Percentiles rank a stretch among this genome's conserved stretches.
Conservation (phyloP, 1,284 basidiomycete genomes). For the Cutaneotrichosporon curvatum region DNA sequence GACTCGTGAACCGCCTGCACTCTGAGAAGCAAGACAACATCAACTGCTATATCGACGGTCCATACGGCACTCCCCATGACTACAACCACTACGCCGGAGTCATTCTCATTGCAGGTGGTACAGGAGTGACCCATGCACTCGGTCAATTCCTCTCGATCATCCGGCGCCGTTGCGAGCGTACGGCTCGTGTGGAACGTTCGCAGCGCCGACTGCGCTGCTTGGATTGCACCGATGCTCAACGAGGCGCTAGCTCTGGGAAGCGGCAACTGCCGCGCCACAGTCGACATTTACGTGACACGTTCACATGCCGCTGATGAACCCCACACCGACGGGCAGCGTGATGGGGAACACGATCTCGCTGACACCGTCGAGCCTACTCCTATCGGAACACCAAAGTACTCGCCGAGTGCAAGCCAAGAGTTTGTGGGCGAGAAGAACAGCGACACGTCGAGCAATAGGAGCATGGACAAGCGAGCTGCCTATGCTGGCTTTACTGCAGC, state of each 20-base stretch:
- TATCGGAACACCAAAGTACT: conserved; percentile 1
- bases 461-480: conserved; percentile 2
- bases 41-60: conserved; percentile 35
- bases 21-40: conserved; percentile 17
- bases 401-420: background rate
- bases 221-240: conserved; percentile 17
- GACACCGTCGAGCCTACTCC: background rate
- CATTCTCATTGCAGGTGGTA: conserved; percentile 37
- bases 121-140: conserved; percentile 35
- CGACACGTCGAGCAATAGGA: background rate
- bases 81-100: conserved; percentile 26
- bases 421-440: background rate
- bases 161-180: conserved; percentile 19
- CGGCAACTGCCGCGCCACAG: conserved; percentile 3
- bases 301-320: conserved; percentile 8
- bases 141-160: conserved; percentile 29
- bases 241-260: conserved; percentile 4
- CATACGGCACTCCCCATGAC: conserved; percentile 29
- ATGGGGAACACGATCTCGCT: background rate
- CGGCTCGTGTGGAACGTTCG: conserved; percentile 34
- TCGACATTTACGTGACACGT: conserved; percentile 20
- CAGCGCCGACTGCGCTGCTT: background rate
- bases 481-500: conserved; percentile 1
- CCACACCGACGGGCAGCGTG: background rate
- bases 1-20: conserved; percentile 19